phyloP scores from a whole-genome alignment of 2,329 filamentous ascomycete species.

The Claviceps monticola region DNA sequence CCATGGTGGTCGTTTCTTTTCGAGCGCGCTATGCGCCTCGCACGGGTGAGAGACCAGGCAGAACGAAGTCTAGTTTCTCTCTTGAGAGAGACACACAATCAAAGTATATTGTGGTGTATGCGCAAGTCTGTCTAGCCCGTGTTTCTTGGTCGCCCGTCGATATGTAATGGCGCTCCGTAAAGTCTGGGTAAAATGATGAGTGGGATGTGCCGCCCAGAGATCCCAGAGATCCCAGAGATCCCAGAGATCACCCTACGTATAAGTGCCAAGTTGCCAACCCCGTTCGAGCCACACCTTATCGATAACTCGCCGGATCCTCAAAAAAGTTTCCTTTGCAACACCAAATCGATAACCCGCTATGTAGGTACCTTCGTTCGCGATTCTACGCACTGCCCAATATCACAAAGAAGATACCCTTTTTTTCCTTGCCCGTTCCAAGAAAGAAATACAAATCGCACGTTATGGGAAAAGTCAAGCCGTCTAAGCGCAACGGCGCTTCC shows the following conservation, averaged over 20 bases:
- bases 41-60: background rate
- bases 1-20: conserved; percentile 15
- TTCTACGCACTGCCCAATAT: conserved; percentile 1
- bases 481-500: conserved; percentile 37
- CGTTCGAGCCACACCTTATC: conserved; percentile 7
- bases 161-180: background rate
- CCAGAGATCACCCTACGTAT: no score
- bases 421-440: no score
- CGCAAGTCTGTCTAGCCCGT: background rate
- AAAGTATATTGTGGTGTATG: no score
- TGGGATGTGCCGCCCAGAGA: background rate
- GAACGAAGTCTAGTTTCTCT: background rate
- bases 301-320: conserved; percentile 7
- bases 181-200: background rate
- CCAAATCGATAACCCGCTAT: background rate
- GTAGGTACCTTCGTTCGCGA: conserved; percentile 3
- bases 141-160: background rate
- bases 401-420: background rate
- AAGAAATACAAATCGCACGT: background rate
- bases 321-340: conserved; percentile 4
- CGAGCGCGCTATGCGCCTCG: conserved; percentile 3
- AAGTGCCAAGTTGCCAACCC: no score
- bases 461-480: conserved; percentile 41
- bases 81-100: no score
- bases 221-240: no score